A percentile compares a stretch with the other conserved stretches of the same genome.
phyloP scores from a whole-genome alignment of 164 flowering plant species.

The Macadamia integrifolia region DNA sequence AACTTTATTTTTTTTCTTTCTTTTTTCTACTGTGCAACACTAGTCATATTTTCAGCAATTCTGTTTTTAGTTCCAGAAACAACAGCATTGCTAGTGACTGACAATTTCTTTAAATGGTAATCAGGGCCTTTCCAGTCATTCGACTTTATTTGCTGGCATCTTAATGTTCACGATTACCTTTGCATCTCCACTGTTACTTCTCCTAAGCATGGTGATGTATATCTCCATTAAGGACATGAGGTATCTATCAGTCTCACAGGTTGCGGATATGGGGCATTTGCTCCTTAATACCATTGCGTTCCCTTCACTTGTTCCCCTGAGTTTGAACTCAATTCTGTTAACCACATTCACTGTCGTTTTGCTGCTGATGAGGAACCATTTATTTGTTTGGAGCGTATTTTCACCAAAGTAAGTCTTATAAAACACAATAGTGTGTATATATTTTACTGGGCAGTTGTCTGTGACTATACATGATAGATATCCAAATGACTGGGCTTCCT shows the following conservation, averaged over 20 bases:
- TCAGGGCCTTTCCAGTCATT: slow-evolving; percentile 89
- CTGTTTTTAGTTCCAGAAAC: neutral
- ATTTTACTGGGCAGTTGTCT: neutral
- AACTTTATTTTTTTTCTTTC: neutral
- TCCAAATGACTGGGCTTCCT: neutral
- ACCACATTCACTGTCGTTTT: slow-evolving; percentile 67
- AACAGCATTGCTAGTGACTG: slow-evolving; percentile 2
- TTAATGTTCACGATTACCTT: slow-evolving; percentile 84
- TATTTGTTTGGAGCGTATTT: slow-evolving; percentile 96
- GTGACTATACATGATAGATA: neutral
- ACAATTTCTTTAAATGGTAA: slow-evolving; percentile 10
- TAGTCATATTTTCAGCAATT: neutral
- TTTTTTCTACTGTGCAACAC: neutral
- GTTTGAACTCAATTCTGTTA: slow-evolving; percentile 65
- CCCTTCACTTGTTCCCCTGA: slow-evolving; percentile 77
- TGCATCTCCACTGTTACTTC: slow-evolving; percentile 71
- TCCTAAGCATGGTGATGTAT: slow-evolving; percentile 59
- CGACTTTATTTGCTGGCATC: slow-evolving; percentile 75
- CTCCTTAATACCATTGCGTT: slow-evolving; percentile 48
- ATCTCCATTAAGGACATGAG: slow-evolving; percentile 33
- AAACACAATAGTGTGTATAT: neutral
- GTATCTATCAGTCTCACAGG: slow-evolving; percentile 6
- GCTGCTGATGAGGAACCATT: slow-evolving; percentile 90
- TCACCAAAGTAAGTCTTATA: slow-evolving; percentile 84
- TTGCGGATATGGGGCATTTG: slow-evolving; percentile 31